Percentiles rank a stretch among this genome's conserved stretches.
Conservation (phyloP, 352 stramenopile genomes). For the Phytophthora megakarya region DNA sequence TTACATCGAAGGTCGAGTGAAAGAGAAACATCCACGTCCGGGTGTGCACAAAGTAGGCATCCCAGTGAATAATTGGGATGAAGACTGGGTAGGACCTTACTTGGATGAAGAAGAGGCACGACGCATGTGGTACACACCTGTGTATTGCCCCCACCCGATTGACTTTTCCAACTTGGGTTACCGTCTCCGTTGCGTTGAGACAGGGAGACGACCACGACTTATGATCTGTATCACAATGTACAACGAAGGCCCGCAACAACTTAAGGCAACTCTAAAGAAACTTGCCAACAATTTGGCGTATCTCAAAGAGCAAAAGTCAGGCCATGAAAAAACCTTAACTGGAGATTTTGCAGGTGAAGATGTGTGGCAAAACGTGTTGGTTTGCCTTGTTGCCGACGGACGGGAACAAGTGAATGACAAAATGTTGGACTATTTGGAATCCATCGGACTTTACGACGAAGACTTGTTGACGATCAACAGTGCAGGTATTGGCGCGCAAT, state of each 20-base stretch:
- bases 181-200: constrained; percentile 79
- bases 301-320: constrained; percentile 51
- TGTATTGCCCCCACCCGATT: constrained; percentile 67
- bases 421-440: constrained; percentile 80
- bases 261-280: constrained; percentile 80
- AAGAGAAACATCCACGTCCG: constrained; percentile 74
- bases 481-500: constrained; percentile 79
- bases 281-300: constrained; percentile 84
- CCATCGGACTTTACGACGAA: constrained; percentile 83
- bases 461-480: constrained; percentile 87
- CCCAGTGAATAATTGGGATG: constrained; percentile 64
- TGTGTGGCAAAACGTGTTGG: constrained; percentile 80
- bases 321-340: constrained; percentile 42
- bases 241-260: constrained; percentile 73
- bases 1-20: constrained; percentile 83
- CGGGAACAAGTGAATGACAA: constrained; percentile 76
- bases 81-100: constrained; percentile 74
- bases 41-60: constrained; percentile 86
- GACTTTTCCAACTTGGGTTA: constrained; percentile 84
- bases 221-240: constrained; percentile 91
- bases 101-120: constrained; percentile 79
- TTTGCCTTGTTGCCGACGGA: constrained; percentile 83
- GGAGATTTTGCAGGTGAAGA: constrained; percentile 64
- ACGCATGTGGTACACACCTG: constrained; percentile 83
- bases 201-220: constrained; percentile 64